phyloP scores from a whole-genome alignment of 306 rosid genomes.

The Lathyrus tuberosus region DNA sequence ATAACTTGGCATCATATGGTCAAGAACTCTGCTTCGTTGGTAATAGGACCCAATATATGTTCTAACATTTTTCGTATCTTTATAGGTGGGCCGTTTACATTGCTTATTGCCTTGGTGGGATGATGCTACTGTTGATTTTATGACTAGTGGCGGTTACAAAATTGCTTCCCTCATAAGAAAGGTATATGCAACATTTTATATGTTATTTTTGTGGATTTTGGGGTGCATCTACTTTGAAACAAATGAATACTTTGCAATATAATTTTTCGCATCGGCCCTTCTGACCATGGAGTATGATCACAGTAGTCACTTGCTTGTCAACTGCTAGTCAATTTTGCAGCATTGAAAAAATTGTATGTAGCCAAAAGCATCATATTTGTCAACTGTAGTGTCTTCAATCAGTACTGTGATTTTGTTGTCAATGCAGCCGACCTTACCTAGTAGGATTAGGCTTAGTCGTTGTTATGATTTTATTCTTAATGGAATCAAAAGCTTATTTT shows the following conservation, averaged over 20 bases:
- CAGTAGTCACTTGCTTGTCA: not conserved
- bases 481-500: not conserved
- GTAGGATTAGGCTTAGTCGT: not conserved
- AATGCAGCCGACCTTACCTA: not conserved
- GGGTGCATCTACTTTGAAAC: slow-evolving; percentile 8
- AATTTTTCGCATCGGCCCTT: slow-evolving; percentile 10
- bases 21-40: no score
- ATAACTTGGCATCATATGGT: not conserved
- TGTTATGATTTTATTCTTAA: not conserved
- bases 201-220: slow-evolving; percentile 22
- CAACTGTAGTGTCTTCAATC: not conserved
- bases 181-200: slow-evolving; percentile 48
- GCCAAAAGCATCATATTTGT: slow-evolving; percentile 13
- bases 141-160: slow-evolving; percentile 84
- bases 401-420: not conserved
- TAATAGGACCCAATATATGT: no score
- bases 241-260: slow-evolving; percentile 27
- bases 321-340: not conserved
- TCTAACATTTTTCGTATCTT: slow-evolving; percentile 1
- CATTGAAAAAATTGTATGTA: slow-evolving; percentile 7
- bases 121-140: slow-evolving; percentile 81
- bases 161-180: slow-evolving; percentile 59
- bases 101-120: slow-evolving; percentile 89
- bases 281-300: not conserved
- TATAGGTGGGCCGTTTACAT: slow-evolving; percentile 82